Evolutionary conservation across 441 rosid species (phyloP).

Genomic region (Rhodomyrtus psidioides): DNA sequence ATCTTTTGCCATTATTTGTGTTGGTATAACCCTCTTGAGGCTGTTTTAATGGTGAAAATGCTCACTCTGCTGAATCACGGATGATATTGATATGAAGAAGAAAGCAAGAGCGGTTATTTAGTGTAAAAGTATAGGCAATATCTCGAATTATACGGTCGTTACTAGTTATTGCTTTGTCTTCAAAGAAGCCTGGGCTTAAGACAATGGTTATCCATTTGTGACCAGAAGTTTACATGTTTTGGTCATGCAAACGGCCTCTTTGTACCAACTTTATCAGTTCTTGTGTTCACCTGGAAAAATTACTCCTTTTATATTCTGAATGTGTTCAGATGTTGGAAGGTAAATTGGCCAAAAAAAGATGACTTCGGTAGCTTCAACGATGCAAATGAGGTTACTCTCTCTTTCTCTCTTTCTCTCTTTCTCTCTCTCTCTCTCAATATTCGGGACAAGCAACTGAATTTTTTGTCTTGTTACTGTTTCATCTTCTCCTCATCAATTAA

Average conservation of each 20-base stretch:
- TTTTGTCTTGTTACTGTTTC: too few species aligned
- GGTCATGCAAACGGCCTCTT: background rate
- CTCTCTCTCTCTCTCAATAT: too few species aligned
- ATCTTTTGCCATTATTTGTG: background rate
- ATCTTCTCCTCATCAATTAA: too few species aligned
- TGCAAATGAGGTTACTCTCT: too few species aligned
- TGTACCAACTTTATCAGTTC: background rate
- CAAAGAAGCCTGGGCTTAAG: background rate
- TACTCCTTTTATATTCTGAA: too few species aligned
- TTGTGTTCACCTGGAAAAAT: background rate
- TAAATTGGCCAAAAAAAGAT: too few species aligned
- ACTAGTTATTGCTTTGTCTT: background rate
- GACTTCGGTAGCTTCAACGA: too few species aligned
- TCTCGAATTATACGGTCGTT: background rate
- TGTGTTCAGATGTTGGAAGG: too few species aligned
- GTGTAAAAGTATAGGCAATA: background rate
- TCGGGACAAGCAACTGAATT: too few species aligned
- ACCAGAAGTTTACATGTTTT: background rate
- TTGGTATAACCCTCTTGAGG: background rate
- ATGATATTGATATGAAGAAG: background rate
- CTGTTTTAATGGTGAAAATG: background rate
- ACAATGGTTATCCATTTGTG: background rate
- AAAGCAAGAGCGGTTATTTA: background rate
- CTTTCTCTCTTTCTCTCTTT: too few species aligned
- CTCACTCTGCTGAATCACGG: background rate